These are phyloP conservation scores for Cryptococcus sp. DNA, from an alignment of 1,284 basidiomycete species.

Conservation along the genomic window DNA sequence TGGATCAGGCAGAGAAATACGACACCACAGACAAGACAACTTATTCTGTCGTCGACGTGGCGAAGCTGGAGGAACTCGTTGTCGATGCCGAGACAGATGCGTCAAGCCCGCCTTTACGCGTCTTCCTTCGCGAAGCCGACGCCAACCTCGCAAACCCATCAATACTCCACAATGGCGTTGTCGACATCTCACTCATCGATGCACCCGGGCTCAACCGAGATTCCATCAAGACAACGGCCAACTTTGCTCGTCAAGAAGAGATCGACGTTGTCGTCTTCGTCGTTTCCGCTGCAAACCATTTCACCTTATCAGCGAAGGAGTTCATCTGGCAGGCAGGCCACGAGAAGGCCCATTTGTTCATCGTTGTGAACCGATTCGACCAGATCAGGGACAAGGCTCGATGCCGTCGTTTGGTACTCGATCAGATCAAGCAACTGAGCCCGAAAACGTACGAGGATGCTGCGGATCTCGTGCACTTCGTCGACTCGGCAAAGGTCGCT, in stretches of 20 bases:
- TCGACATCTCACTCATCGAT: slow-evolving; percentile 98
- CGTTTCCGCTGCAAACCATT: slow-evolving; percentile 97
- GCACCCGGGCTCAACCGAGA: slow-evolving; percentile 97
- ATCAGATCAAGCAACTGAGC: slow-evolving; percentile 91
- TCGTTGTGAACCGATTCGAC: slow-evolving; percentile 98
- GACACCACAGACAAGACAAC: slow-evolving; percentile 71
- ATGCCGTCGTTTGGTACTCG: slow-evolving; percentile 83
- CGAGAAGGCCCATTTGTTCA: slow-evolving; percentile 97
- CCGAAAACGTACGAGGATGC: slow-evolving; percentile 90
- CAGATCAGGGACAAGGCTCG: slow-evolving; percentile 94
- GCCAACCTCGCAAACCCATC: slow-evolving; percentile 72
- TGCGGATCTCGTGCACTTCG: slow-evolving; percentile 95
- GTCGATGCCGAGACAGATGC: slow-evolving; percentile 70
- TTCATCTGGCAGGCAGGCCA: slow-evolving; percentile 91
- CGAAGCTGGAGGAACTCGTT: slow-evolving; percentile 78
- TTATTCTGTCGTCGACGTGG: slow-evolving; percentile 68
- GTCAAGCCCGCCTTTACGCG: slow-evolving; percentile 68
- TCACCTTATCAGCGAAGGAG: slow-evolving; percentile 93
- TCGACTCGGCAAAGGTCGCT: slow-evolving; percentile 72
- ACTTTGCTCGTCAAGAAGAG: slow-evolving; percentile 95
- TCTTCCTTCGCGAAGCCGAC: slow-evolving; percentile 71
- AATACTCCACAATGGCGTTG: slow-evolving; percentile 91
- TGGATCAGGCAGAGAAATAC: slow-evolving; percentile 65
- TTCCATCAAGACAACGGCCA: slow-evolving; percentile 89
- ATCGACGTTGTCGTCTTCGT: slow-evolving; percentile 99